These are phyloP conservation scores for Leccinum angustisporum DNA, from an alignment of 1,284 basidiomycete species.

Conservation along the genomic window DNA sequence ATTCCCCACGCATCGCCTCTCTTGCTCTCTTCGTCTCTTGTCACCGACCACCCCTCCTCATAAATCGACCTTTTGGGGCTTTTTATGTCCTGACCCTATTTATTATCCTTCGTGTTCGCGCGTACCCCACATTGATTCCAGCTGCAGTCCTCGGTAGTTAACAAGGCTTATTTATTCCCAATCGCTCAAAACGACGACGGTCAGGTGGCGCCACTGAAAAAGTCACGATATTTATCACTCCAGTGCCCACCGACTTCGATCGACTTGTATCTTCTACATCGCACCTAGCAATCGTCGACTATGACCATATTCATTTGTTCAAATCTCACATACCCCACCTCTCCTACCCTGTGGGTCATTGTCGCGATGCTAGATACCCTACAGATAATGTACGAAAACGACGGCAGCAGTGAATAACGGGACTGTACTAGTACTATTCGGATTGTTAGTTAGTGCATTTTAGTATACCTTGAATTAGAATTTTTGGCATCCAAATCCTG, in stretches of 20 bases:
- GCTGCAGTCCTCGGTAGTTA: slow-evolving; percentile 14
- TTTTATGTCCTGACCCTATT: slow-evolving; percentile 27
- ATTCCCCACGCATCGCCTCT: slow-evolving; percentile 29
- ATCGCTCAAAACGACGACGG: slow-evolving; percentile 31
- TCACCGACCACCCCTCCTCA: slow-evolving; percentile 22
- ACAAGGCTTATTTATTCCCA: slow-evolving; percentile 32
- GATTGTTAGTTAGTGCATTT: slow-evolving; percentile 32
- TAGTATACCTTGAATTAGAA: slow-evolving; percentile 40
- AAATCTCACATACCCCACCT: slow-evolving; percentile 21
- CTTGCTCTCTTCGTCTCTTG: slow-evolving; percentile 22
- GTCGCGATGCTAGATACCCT: slow-evolving; percentile 38
- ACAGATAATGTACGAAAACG: slow-evolving; percentile 29
- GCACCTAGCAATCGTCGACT: slow-evolving; percentile 25
- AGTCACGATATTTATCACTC: slow-evolving; percentile 32
- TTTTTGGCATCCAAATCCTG: slow-evolving; percentile 25
- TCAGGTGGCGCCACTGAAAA: slow-evolving; percentile 18
- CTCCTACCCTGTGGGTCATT: slow-evolving; percentile 23
- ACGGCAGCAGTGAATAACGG: slow-evolving; percentile 30
- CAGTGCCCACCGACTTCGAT: slow-evolving; percentile 15
- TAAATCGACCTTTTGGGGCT: slow-evolving; percentile 10
- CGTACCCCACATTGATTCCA: slow-evolving; percentile 10
- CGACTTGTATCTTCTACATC: slow-evolving; percentile 35
- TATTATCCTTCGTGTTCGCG: slow-evolving; percentile 31
- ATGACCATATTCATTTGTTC: slow-evolving; percentile 32
- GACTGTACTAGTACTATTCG: slow-evolving; percentile 36